phyloP scores from a whole-genome alignment of 1,284 basidiomycete genomes.

The Mycosarcoma maydis region DNA sequence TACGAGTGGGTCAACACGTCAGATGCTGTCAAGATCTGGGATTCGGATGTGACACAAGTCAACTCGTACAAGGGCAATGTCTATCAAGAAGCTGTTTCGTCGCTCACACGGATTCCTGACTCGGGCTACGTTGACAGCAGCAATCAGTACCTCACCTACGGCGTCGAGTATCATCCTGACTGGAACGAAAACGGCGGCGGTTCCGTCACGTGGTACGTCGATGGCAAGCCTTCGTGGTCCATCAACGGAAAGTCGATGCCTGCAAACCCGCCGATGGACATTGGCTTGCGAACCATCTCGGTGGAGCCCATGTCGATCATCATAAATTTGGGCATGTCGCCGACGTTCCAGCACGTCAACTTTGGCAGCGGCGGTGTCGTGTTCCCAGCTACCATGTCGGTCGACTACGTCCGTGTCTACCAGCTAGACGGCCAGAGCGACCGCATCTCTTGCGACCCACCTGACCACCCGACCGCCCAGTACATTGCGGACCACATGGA shows the following conservation, averaged over 20 bases:
- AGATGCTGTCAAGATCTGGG: constrained; percentile 43
- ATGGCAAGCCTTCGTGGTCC: constrained; percentile 61
- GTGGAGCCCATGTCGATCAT: constrained; percentile 64
- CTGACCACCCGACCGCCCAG: constrained; percentile 59
- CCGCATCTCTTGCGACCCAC: constrained; percentile 56
- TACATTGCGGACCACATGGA: constrained; percentile 62
- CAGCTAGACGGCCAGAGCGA: constrained; percentile 49
- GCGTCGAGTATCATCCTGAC: constrained; percentile 65
- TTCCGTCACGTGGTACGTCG: constrained; percentile 59
- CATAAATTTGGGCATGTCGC: constrained; percentile 61
- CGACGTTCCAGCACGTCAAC: constrained; percentile 60
- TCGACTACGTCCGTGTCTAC: constrained; percentile 62
- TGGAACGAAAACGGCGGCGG: constrained; percentile 57
- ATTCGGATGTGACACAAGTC: constrained; percentile 35
- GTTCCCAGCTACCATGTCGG: constrained; percentile 53
- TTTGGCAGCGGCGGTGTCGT: constrained; percentile 46
- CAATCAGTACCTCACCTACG: constrained; percentile 48
- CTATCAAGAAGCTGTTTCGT: constrained; percentile 66
- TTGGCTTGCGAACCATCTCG: constrained; percentile 56
- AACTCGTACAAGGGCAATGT: constrained; percentile 63
- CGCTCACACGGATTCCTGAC: constrained; percentile 56
- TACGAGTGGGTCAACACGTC: constrained; percentile 57
- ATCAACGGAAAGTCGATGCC: constrained; percentile 45
- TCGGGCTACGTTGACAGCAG: constrained; percentile 47
- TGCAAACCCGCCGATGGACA: constrained; percentile 41